Percentiles rank a stretch among this genome's conserved stretches.
Evolutionary conservation across 1,284 basidiomycete genomes (phyloP).

Genomic region (Phlebopus sp.): DNA sequence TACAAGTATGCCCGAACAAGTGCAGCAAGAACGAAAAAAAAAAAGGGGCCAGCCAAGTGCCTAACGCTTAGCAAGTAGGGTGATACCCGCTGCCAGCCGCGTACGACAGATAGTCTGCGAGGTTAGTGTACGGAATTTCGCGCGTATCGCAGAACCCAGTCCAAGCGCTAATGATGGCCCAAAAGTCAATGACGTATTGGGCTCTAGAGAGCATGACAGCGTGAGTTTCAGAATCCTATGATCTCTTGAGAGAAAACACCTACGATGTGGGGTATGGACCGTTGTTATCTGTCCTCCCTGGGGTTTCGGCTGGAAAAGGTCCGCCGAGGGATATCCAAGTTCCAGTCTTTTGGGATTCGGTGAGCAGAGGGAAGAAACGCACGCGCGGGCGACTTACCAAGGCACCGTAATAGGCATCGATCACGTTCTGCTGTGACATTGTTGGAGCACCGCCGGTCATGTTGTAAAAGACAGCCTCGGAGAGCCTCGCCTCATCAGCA

Average conservation of each 20-base stretch:
- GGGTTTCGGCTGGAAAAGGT: constrained; percentile 7
- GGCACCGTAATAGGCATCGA: constrained; percentile 21
- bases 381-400: constrained; percentile 14
- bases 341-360: constrained; percentile 12
- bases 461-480: constrained; percentile 19
- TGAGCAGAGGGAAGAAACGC: background rate
- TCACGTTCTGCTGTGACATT: constrained; percentile 23
- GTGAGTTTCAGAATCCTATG: background rate
- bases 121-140: constrained; percentile 20
- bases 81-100: constrained; percentile 13
- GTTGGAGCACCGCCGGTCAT: constrained; percentile 18
- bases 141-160: constrained; percentile 19
- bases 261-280: constrained; percentile 26
- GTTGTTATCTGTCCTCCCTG: constrained; percentile 5
- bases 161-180: constrained; percentile 21
- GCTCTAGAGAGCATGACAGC: constrained; percentile 1
- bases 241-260: background rate
- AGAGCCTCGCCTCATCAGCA: constrained; percentile 13
- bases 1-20: too few species aligned
- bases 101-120: constrained; percentile 22
- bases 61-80: constrained; percentile 12
- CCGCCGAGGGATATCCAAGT: constrained; percentile 11
- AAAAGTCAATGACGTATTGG: constrained; percentile 20
- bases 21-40: too few species aligned
- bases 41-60: too few species aligned